Base-by-base conservation (phyloP, 176 grass and related monocot genomes). In the Olyra latifolia region DNA sequence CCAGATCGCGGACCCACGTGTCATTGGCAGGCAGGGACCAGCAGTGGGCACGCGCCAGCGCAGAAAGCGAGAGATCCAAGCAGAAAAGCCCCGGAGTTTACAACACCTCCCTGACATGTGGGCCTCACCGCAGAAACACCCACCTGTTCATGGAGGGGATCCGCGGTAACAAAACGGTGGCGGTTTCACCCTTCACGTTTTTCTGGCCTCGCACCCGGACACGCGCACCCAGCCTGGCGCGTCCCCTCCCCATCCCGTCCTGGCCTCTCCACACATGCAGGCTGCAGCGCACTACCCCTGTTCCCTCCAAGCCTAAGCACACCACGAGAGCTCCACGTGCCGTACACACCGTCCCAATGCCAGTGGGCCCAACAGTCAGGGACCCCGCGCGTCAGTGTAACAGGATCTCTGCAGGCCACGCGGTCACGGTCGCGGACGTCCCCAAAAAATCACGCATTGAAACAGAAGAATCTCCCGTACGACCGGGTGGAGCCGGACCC, bases 211-310 rank as follows among this genome's bases (percentile, higher is more conserved):
- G 43, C 43, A 45, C 43, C 43, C 10, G 43, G 43, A 13, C 43
- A 45, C 43, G 50, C 19, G 6, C 49, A 53, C 49, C 49, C 17
- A 53, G 49, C 49, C 49, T 53, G 49, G 49, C 49, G 17, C 49
- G 49, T 7, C 16, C 15, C 48, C 48, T 19, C 46, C 46, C 3
- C 45, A 2, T 46, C 25, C 50, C 71, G 41, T 50, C 11, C 50
- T 74, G 53, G 53, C n/a, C 54, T 3, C 22, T n/a, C n/a, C n/a
- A 28, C 78, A 70, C 66, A 58, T n/a, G n/a, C n/a, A n/a, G n/a
- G n/a, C n/a, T 81, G 78, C 17, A 0, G 5, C 38, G 38, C 78
- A 69, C 77, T 55, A 29, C 22, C 32, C 4, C 8, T 5, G 4
- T 3, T 8, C 47, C 3, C 29, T 1, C 47, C 29, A n/a, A 14